phyloP scores from a whole-genome alignment of 331 rosid genomes.

The Prunus yedoensis region DNA sequence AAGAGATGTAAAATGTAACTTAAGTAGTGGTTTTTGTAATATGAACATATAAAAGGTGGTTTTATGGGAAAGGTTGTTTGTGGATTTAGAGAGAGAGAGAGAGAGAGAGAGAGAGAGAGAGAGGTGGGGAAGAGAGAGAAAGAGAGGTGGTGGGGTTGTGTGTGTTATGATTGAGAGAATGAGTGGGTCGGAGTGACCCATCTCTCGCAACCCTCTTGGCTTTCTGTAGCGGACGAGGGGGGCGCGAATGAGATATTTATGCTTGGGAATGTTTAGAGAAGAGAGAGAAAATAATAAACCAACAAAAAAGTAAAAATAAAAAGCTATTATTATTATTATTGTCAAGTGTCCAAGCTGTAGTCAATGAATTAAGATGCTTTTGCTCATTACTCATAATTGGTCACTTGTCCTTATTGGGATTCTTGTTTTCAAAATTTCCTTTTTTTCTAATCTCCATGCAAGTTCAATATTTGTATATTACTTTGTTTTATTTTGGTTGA shows the following conservation, averaged over 20 bases:
- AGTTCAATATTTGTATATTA: too few relatives aligned
- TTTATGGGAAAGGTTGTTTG: constrained; percentile 46
- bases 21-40: constrained; percentile 39
- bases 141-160: constrained; percentile 4
- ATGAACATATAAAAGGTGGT: constrained; percentile 37
- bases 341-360: not conserved
- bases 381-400: too few relatives aligned
- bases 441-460: too few relatives aligned
- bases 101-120: constrained; percentile 5
- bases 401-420: too few relatives aligned
- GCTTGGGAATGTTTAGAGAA: constrained; percentile 29
- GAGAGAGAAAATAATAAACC: not conserved
- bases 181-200: constrained; percentile 92
- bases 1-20: constrained; percentile 18
- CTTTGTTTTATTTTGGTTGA: too few relatives aligned
- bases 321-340: not conserved
- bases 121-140: constrained; percentile 1
- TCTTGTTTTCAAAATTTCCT: too few relatives aligned
- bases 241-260: constrained; percentile 50
- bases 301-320: too few relatives aligned
- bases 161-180: constrained; percentile 81
- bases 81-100: constrained; percentile 28
- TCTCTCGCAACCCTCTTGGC: constrained; percentile 44
- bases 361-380: too few relatives aligned
- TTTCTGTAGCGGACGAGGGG: constrained; percentile 90